Conservation (phyloP, 1,139 yeast species). For the Debaryomyces fabryi region DNA sequence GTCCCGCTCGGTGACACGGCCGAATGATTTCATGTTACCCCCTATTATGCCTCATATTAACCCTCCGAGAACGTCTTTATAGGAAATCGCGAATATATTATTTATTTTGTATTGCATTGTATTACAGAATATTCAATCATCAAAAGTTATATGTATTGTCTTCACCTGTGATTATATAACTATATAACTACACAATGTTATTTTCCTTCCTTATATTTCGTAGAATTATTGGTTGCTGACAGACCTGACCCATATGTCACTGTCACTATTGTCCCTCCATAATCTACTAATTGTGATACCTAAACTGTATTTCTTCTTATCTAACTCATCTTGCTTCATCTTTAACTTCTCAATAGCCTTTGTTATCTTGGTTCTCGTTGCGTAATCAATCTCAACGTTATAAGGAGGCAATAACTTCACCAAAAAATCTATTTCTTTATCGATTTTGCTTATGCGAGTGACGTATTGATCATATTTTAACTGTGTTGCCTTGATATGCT, state of each 20-base stretch:
- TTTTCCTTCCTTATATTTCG: background rate
- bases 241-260: conserved; percentile 47
- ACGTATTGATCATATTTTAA: conserved; percentile 40
- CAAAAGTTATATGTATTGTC: background rate
- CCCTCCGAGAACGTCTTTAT: background rate
- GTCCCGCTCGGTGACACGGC: conserved; percentile 4
- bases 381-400: conserved; percentile 49
- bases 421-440: conserved; percentile 45
- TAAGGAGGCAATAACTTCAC: conserved; percentile 47
- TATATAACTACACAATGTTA: background rate
- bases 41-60: conserved; percentile 1
- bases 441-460: conserved; percentile 37
- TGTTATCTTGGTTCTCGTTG: conserved; percentile 44
- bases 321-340: conserved; percentile 46
- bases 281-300: conserved; percentile 49
- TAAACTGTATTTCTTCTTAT: conserved; percentile 45
- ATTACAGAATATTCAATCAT: background rate
- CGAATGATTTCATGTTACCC: conserved; percentile 3
- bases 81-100: background rate
- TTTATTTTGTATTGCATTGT: background rate
- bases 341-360: conserved; percentile 47
- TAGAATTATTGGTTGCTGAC: conserved; percentile 11
- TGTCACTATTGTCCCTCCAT: conserved; percentile 48
- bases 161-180: conserved; percentile 1
- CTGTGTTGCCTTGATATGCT: conserved; percentile 30